Percentiles rank a stretch among this genome's conserved stretches.
phyloP scores from a whole-genome alignment of 106 monocot species.

The Apostasia shenzhenica region DNA sequence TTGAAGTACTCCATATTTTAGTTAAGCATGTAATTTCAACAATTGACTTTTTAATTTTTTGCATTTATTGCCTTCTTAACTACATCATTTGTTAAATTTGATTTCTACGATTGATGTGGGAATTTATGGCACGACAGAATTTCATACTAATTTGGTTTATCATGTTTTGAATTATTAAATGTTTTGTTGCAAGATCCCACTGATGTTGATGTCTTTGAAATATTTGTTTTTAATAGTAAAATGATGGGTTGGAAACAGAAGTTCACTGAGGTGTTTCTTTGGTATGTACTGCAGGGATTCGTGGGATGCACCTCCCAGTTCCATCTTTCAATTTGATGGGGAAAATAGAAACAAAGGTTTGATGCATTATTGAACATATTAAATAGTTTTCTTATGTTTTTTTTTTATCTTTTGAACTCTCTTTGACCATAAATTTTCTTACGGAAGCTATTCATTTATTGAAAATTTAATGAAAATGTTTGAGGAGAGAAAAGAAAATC shows the following conservation, averaged over 20 bases:
- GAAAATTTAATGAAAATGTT: too few relatives aligned
- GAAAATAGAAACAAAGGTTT: slow-evolving; percentile 1
- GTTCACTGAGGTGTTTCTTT: background rate
- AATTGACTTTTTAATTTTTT: too few relatives aligned
- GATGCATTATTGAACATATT: background rate
- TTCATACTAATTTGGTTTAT: too few relatives aligned
- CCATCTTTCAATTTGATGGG: background rate
- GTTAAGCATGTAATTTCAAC: too few relatives aligned
- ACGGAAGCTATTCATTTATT: too few relatives aligned
- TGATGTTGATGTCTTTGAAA: background rate
- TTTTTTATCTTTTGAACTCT: background rate
- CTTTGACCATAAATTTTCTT: background rate
- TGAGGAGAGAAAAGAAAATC: too few relatives aligned
- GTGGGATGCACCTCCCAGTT: slow-evolving; percentile 2
- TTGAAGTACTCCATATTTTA: too few relatives aligned
- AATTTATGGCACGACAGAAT: too few relatives aligned
- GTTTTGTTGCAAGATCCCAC: background rate
- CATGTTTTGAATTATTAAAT: too few relatives aligned
- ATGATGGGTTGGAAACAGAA: background rate
- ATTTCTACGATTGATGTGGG: too few relatives aligned
- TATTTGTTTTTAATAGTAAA: background rate
- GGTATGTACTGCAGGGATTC: slow-evolving; percentile 4
- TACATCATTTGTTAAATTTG: too few relatives aligned
- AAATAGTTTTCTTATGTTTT: background rate
- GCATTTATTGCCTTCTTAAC: too few relatives aligned